Evolutionary conservation across 2,329 filamentous ascomycete species (phyloP), one percentile per base, ranked within the genome.

Genomic region (Raffaelea ambrosiae): DNA sequence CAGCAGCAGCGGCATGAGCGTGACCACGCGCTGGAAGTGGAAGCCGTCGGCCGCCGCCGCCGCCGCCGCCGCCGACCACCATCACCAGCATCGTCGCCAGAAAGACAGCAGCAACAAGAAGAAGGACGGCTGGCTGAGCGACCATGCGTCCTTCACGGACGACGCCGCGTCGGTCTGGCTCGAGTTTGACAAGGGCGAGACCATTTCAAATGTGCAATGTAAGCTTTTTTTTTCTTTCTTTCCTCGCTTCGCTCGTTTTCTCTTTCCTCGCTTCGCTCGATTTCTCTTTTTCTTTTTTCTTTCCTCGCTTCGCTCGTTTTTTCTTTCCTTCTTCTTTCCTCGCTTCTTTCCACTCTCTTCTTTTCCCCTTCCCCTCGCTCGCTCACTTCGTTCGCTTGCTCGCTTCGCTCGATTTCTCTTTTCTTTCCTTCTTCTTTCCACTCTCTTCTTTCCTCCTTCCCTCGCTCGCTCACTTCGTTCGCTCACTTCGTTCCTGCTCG

Each of bases 141-240:
- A 38, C 13, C 64, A 62, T 22, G 16, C 14, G 21, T 20, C 1
- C 14, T 21, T 33, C 26, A 29, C 19, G 9, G 44, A 29, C n/a
- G 66, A 67, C 44, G 66, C 69, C 10, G 54, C 58, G 13, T 59
- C 58, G 20, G 66, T 66, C 11, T 80, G 76, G 76, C 63, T 80
- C n/a, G 70, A 66, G 53, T 77, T 86, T 57, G 80, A 83, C 26
- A 83, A 82, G 58, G 79, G 78, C 19, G 83, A 86, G 53, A 69
- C 73, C 3, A 83, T 85, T 16, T 79, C 72, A 53, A 87, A 83
- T 63, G 87, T 78, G 21, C 66, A 64, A 46, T 77, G 74, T 74
- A 58, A 31, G 41, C 20, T 67, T 71, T 68, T 31, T 7, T 21
- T n/a, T 2, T 40, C 7, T 21, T 22, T 40, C 21, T 40, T 16